A percentile compares a stretch with the other conserved stretches of the same genome.
Conservation (phyloP, 495 filamentous ascomycete genomes). For the Tetracladium marchalianum region DNA sequence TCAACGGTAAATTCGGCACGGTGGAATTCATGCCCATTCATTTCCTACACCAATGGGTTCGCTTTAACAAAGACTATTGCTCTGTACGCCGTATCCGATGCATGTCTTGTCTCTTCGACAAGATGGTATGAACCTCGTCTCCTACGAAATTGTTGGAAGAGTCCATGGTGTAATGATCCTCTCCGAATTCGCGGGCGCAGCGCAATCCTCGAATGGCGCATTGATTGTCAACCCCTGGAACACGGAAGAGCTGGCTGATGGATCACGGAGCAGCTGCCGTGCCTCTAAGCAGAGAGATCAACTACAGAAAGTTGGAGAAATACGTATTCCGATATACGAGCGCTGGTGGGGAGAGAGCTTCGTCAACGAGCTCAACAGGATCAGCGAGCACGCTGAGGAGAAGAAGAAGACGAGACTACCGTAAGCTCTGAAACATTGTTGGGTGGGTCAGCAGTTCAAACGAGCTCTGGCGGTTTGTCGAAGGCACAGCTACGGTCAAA, state of each 20-base stretch:
- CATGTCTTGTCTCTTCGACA: conserved; percentile 81
- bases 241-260: conserved; percentile 74
- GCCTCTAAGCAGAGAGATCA: conserved; percentile 67
- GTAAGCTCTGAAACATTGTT: too few species aligned
- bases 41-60: conserved; percentile 85
- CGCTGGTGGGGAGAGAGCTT: conserved; percentile 98
- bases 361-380: conserved; percentile 70
- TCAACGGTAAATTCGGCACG: conserved; percentile 88
- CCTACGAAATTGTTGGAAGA: conserved; percentile 88
- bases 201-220: conserved; percentile 75
- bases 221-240: conserved; percentile 91
- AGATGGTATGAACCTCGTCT: conserved; percentile 96
- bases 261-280: conserved; percentile 80
- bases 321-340: conserved; percentile 91
- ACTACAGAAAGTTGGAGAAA: conserved; percentile 68
- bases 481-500: too few species aligned
- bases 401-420: conserved; percentile 20
- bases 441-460: too few species aligned
- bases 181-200: conserved; percentile 87
- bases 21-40: conserved; percentile 91
- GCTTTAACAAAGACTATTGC: conserved; percentile 86
- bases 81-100: conserved; percentile 81
- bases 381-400: conserved; percentile 45
- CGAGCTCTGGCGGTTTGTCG: too few species aligned
- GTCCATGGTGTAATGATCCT: conserved; percentile 83